These are phyloP conservation scores for Yamadazyma ubonensis DNA, from an alignment of 805 yeast species.

Conservation along the genomic window DNA sequence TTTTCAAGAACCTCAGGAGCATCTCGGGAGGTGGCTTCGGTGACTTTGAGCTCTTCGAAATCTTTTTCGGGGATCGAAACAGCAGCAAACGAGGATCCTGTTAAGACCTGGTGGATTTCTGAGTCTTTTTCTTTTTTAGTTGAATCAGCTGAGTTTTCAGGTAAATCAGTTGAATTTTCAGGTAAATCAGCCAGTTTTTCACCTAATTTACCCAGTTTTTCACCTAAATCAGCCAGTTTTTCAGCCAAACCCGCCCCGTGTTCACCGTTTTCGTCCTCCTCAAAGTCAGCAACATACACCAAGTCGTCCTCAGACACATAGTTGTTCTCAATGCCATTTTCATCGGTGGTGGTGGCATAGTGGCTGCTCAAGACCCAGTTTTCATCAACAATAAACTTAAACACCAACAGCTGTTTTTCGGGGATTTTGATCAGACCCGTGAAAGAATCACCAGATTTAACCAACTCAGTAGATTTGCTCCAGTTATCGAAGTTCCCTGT, in stretches of 20 bases:
- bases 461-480: slow-evolving; percentile 26
- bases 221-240: too few species aligned
- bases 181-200: too few species aligned
- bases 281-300: slow-evolving; percentile 20
- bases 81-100: slow-evolving; percentile 38
- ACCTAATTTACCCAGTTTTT: too few species aligned
- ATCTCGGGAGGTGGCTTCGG: background rate
- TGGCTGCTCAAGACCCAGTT: slow-evolving; percentile 30
- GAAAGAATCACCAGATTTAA: slow-evolving; percentile 17
- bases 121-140: too few species aligned
- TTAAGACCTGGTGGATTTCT: slow-evolving; percentile 25
- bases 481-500: slow-evolving; percentile 45
- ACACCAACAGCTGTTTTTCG: slow-evolving; percentile 26
- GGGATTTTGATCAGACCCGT: slow-evolving; percentile 22
- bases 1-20: background rate
- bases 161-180: too few species aligned
- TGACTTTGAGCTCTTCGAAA: slow-evolving; percentile 8
- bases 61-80: slow-evolving; percentile 22
- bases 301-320: slow-evolving; percentile 29
- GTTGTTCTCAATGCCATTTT: slow-evolving; percentile 37
- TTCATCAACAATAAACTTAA: slow-evolving; percentile 39
- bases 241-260: too few species aligned
- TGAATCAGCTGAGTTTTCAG: too few species aligned
- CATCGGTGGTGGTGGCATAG: slow-evolving; percentile 29
- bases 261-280: slow-evolving; percentile 13